Conservation (phyloP, 23 red algal species). For the Gracilariopsis chorda region DNA sequence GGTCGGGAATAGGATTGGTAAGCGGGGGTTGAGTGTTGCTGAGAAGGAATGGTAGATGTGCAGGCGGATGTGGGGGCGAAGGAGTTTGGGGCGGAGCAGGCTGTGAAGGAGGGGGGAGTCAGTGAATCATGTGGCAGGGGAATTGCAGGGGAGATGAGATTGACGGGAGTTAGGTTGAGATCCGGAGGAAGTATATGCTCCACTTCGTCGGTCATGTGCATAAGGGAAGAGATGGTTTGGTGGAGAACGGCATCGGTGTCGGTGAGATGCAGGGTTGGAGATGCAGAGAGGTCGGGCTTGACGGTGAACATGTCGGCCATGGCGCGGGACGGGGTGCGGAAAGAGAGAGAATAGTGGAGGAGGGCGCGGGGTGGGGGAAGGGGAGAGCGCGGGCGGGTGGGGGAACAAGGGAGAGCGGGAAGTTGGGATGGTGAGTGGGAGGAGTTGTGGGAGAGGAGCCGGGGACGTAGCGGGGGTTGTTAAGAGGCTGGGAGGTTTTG, state of each 20-base stretch:
- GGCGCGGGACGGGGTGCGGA: too few species aligned
- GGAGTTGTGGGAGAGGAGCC: too few species aligned
- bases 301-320: not conserved
- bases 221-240: conserved; percentile 38
- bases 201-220: conserved; percentile 41
- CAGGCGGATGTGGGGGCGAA: not conserved
- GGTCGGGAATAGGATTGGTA: not conserved
- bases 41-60: not conserved
- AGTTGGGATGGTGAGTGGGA: too few species aligned
- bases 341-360: too few species aligned
- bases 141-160: not conserved
- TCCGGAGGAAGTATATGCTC: conserved; percentile 36
- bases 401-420: too few species aligned
- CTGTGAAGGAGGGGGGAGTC: not conserved
- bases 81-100: not conserved
- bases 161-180: not conserved
- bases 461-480: not conserved
- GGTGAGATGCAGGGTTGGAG: not conserved
- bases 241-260: not conserved
- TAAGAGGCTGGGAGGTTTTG: not conserved
- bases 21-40: not conserved
- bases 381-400: too few species aligned
- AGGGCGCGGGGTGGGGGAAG: not conserved
- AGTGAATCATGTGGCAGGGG: not conserved
- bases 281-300: not conserved